Evolutionary conservation across 2,329 filamentous ascomycete genomes (phyloP).

Genomic region (Colletotrichum coccodes): DNA sequence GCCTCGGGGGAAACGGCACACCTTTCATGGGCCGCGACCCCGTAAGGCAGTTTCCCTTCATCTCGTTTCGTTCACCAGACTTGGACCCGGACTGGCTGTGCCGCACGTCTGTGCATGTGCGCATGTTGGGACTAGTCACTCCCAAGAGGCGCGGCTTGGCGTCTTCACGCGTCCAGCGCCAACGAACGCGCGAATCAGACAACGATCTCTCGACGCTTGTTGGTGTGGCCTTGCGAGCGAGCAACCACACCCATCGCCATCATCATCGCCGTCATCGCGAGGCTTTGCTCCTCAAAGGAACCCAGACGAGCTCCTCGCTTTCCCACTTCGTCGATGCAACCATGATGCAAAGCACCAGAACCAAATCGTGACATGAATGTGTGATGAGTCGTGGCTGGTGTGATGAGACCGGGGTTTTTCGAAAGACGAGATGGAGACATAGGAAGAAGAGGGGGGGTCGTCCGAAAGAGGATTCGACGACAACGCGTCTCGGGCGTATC

Average conservation of each 20-base stretch:
- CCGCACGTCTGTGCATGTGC: constrained; percentile 6
- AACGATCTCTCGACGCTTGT: background rate
- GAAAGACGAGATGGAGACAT: constrained; percentile 6
- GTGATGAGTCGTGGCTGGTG: constrained; percentile 9
- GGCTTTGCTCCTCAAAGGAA: background rate
- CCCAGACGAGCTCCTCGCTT: background rate
- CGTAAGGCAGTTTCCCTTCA: constrained; percentile 31
- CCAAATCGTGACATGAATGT: background rate
- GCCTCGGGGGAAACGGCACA: constrained; percentile 19
- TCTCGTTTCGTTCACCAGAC: constrained; percentile 12
- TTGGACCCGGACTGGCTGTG: background rate
- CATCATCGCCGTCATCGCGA: background rate
- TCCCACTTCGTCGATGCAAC: background rate
- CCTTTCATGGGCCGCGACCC: constrained; percentile 10
- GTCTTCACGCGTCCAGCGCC: constrained; percentile 1
- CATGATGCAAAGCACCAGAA: background rate
- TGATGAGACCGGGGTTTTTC: constrained; percentile 10
- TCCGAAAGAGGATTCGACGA: constrained; percentile 5
- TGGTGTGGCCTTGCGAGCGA: constrained; percentile 7
- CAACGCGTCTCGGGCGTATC: constrained; percentile 6
- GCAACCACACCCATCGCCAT: background rate
- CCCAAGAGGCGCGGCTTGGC: constrained; percentile 23
- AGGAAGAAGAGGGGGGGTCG: background rate
- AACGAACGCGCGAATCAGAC: background rate
- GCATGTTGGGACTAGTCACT: constrained; percentile 7